These are phyloP conservation scores for Cercospora zeae-maydis DNA, from an alignment of 2,329 filamentous ascomycete species.

Conservation along the genomic window DNA sequence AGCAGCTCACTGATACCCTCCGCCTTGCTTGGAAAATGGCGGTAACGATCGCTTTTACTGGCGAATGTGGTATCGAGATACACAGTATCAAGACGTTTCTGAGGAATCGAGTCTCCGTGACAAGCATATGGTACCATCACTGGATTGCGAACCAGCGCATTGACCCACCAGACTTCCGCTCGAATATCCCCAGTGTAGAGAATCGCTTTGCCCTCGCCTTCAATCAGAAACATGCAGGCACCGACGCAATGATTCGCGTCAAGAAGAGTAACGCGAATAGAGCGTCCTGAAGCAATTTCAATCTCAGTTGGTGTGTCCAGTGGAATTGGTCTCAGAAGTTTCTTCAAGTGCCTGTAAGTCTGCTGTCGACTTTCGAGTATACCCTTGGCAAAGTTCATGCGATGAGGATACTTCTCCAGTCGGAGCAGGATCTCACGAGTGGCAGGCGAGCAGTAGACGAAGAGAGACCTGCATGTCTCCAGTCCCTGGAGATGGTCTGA, in stretches of 20 bases:
- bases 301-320: slow-evolving; percentile 74
- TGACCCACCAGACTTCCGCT: slow-evolving; percentile 82
- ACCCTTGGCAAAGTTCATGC: slow-evolving; percentile 75
- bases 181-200: slow-evolving; percentile 88
- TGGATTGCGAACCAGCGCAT: slow-evolving; percentile 67
- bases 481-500: slow-evolving; percentile 83
- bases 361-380: slow-evolving; percentile 70
- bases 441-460: slow-evolving; percentile 85
- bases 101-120: slow-evolving; percentile 46
- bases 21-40: slow-evolving; percentile 61
- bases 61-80: slow-evolving; percentile 88
- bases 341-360: slow-evolving; percentile 72
- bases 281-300: slow-evolving; percentile 65
- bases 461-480: slow-evolving; percentile 70
- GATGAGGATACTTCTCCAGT: slow-evolving; percentile 69
- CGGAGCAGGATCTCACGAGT: slow-evolving; percentile 75
- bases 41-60: slow-evolving; percentile 47
- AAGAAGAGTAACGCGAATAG: slow-evolving; percentile 77
- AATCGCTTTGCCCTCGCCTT: slow-evolving; percentile 66
- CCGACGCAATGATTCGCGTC: slow-evolving; percentile 92
- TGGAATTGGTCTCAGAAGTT: slow-evolving; percentile 73
- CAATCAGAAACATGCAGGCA: slow-evolving; percentile 88
- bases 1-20: slow-evolving; percentile 74
- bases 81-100: slow-evolving; percentile 69
- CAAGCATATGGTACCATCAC: slow-evolving; percentile 65